Conservation (phyloP, 495 filamentous ascomycete genomes). For the Darksidea phi region DNA sequence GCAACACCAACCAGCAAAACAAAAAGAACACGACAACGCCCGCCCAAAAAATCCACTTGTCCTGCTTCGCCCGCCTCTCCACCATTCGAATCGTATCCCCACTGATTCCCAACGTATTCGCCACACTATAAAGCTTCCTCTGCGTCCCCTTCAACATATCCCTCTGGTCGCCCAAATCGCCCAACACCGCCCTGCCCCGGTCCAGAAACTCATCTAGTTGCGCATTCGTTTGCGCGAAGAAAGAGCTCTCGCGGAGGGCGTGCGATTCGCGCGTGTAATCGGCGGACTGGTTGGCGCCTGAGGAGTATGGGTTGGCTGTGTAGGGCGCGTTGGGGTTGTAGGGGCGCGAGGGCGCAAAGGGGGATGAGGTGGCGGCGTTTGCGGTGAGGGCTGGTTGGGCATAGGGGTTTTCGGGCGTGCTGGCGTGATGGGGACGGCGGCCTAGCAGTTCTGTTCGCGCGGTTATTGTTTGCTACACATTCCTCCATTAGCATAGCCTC, state of each 20-base stretch:
- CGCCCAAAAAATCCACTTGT: constrained; percentile 96
- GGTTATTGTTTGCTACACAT: constrained; percentile 57
- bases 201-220: constrained; percentile 94
- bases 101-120: constrained; percentile 88
- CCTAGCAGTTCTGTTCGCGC: constrained; percentile 84
- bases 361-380: constrained; percentile 37
- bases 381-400: constrained; percentile 54
- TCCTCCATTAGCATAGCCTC: not conserved
- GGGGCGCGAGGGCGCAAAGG: constrained; percentile 53
- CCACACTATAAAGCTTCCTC: constrained; percentile 82
- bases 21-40: constrained; percentile 85
- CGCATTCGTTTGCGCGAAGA: constrained; percentile 72
- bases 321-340: constrained; percentile 17
- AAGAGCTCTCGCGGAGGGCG: constrained; percentile 85
- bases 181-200: constrained; percentile 82
- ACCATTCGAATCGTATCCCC: constrained; percentile 97
- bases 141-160: constrained; percentile 95
- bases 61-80: constrained; percentile 84
- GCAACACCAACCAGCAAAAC: constrained; percentile 87
- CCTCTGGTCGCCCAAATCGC: constrained; percentile 83
- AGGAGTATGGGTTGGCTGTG: constrained; percentile 27
- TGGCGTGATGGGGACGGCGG: constrained; percentile 78
- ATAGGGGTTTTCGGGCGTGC: constrained; percentile 96
- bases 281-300: constrained; percentile 49
- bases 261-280: constrained; percentile 73